Percentiles rank a stretch among this genome's conserved stretches.
Evolutionary conservation across 2,329 filamentous ascomycete genomes (phyloP).

Genomic region (Aspergillus niger): DNA sequence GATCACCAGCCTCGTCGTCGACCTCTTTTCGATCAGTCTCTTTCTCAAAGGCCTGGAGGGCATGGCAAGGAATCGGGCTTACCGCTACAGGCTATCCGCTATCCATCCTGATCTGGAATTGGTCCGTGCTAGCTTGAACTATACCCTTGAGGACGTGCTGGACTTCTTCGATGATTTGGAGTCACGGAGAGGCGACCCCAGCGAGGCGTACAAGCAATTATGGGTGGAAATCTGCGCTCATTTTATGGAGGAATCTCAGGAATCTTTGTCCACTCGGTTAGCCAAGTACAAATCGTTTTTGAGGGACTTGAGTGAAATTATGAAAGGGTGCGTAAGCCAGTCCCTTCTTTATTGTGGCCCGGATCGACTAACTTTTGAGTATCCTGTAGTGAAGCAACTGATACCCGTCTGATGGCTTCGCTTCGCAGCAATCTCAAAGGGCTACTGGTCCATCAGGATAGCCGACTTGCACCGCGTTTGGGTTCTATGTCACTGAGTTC

Average conservation of each 20-base stretch:
- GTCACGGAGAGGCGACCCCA: constrained; percentile 25
- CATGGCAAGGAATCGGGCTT: constrained; percentile 43
- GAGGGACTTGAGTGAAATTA: constrained; percentile 45
- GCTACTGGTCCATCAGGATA: constrained; percentile 34
- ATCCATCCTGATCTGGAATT: constrained; percentile 53
- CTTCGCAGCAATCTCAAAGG: constrained; percentile 29
- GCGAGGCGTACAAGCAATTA: constrained; percentile 48
- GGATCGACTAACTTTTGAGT: constrained; percentile 5
- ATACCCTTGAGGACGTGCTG: constrained; percentile 55
- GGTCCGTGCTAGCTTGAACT: constrained; percentile 51
- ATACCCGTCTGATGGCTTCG: constrained; percentile 28
- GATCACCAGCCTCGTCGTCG: constrained; percentile 56
- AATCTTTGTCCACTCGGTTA: constrained; percentile 51
- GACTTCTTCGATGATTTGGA: constrained; percentile 48
- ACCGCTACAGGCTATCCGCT: constrained; percentile 40
- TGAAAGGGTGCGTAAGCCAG: constrained; percentile 48
- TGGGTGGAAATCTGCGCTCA: constrained; percentile 54
- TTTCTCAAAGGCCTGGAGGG: constrained; percentile 52
- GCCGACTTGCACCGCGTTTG: constrained; percentile 30
- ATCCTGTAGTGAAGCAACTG: constrained; percentile 28
- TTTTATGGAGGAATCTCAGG: constrained; percentile 51
- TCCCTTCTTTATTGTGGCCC: constrained; percentile 11
- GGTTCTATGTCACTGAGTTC: constrained; percentile 29
- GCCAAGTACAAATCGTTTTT: constrained; percentile 55
- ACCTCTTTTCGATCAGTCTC: constrained; percentile 57